Evolutionary conservation across 1,139 yeast genomes (phyloP).

Genomic region (Komagataea norvegica): DNA sequence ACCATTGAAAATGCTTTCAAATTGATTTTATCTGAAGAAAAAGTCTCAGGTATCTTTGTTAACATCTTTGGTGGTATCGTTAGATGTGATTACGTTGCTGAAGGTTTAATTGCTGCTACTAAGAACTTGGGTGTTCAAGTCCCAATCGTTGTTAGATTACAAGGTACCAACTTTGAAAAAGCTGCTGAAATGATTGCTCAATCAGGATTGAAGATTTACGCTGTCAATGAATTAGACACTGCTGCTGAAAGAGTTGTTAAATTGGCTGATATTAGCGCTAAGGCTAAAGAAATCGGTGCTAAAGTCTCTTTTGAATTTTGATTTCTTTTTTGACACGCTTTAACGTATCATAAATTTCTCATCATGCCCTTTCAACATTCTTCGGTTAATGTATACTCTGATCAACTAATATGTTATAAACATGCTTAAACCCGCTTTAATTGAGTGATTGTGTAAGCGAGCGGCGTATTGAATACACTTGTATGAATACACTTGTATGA

Average conservation of each 20-base stretch:
- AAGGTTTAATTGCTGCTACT: conserved; percentile 92
- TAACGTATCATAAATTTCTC: no score
- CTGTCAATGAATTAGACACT: conserved; percentile 89
- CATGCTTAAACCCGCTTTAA: no score
- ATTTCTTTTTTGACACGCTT: background rate
- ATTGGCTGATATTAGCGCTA: conserved; percentile 49
- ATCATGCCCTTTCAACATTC: no score
- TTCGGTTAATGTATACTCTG: no score
- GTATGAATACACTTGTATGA: no score
- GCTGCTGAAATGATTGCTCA: conserved; percentile 84
- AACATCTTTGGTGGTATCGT: conserved; percentile 99
- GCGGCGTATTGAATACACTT: no score
- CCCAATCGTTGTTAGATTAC: conserved; percentile 96
- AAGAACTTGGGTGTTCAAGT: conserved; percentile 83
- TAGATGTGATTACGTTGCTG: conserved; percentile 97
- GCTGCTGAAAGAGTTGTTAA: conserved; percentile 96
- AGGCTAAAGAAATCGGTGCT: conserved; percentile 46
- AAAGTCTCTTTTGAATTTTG: conserved; percentile 41
- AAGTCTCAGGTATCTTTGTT: conserved; percentile 93
- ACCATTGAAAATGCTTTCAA: conserved; percentile 97
- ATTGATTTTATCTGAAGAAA: conserved; percentile 82
- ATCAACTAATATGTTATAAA: no score
- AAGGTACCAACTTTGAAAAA: conserved; percentile 91
- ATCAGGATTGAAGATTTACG: conserved; percentile 90
- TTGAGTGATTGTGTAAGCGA: no score